Percentiles rank a stretch among this genome's conserved stretches.
These are phyloP conservation scores for Hypoxylon rubiginosum DNA, from an alignment of 2,329 filamentous ascomycete genomes.

Conservation along the genomic window DNA sequence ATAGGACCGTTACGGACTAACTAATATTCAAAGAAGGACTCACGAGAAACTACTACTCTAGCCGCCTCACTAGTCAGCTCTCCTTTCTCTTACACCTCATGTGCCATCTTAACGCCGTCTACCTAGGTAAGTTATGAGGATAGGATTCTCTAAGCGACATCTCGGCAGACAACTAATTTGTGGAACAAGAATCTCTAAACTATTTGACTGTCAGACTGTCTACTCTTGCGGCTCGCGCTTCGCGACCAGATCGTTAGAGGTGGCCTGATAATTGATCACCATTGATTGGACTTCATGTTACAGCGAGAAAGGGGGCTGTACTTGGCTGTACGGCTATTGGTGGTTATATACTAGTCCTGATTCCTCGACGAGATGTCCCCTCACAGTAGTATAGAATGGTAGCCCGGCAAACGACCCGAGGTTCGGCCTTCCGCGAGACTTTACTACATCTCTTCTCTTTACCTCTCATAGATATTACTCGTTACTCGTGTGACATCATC, in stretches of 20 bases:
- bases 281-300: not conserved
- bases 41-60: too few relatives aligned
- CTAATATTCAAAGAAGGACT: too few relatives aligned
- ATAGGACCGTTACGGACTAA: too few relatives aligned
- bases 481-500: constrained; percentile 33
- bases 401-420: constrained; percentile 3
- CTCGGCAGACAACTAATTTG: not conserved
- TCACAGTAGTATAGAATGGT: constrained; percentile 15
- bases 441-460: not conserved
- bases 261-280: constrained; percentile 10
- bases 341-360: not conserved
- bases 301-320: not conserved
- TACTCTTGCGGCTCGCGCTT: constrained; percentile 5
- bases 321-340: not conserved
- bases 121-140: not conserved
- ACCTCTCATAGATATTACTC: not conserved
- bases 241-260: constrained; percentile 3
- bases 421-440: not conserved
- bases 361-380: not conserved
- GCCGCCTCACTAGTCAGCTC: too few relatives aligned
- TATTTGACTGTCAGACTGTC: not conserved
- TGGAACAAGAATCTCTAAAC: not conserved
- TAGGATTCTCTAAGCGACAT: not conserved
- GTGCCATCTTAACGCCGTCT: not conserved
- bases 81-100: too few relatives aligned